Base-by-base conservation (phyloP, 1,284 basidiomycete species). In the Cryptococcus floricola region DNA sequence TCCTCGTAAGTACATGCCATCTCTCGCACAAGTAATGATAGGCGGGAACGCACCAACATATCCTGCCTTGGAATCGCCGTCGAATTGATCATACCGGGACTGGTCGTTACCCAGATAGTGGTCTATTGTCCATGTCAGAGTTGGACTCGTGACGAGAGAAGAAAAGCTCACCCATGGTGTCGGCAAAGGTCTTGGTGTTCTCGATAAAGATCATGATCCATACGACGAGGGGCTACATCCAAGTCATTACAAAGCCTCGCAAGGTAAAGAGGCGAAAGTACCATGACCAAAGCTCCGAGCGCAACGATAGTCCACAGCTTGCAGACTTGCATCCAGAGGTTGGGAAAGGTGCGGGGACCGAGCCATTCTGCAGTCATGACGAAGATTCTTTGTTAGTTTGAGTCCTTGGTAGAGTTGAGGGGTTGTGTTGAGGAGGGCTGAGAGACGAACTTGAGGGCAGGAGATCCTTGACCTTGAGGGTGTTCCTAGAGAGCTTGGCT, bases 141-240 rank as follows among this genome's bases (percentile, higher is more conserved):
- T 25, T n/a, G 23, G 0, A 23, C 25, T 27, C 34, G 19, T n/a
- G 9, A 48, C 28, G 27, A 48, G 19, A 34, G 31, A n/a, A 48
- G 13, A 14, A 18, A 8, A 23, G 52, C 67, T 37, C 37, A 69
- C 67, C 56, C 58, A 67, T 65, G 7, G 54, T 59, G 16, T 66
- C 47, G 9, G 60, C 44, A 47, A 66, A 70, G 2, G 52, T 56
- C 45, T 68, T 47, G 14, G 65, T 59, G 48, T 70, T 69, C 53
- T 70, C 57, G 23, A 63, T 59, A 34, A 70, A 60, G 39, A 70
- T 63, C 55, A 70, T 59, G 12, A 67, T 50, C 62, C 64, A 69
- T 0, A 61, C 59, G 12, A 58, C 48, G 14, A 62, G 38, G 1
- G 53, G 51, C 65, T 67, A 45, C 23, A 6, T 45, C 12, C 48